These are phyloP conservation scores for Aspergillus brasiliensis DNA, from an alignment of 2,329 filamentous ascomycete species.

Conservation along the genomic window DNA sequence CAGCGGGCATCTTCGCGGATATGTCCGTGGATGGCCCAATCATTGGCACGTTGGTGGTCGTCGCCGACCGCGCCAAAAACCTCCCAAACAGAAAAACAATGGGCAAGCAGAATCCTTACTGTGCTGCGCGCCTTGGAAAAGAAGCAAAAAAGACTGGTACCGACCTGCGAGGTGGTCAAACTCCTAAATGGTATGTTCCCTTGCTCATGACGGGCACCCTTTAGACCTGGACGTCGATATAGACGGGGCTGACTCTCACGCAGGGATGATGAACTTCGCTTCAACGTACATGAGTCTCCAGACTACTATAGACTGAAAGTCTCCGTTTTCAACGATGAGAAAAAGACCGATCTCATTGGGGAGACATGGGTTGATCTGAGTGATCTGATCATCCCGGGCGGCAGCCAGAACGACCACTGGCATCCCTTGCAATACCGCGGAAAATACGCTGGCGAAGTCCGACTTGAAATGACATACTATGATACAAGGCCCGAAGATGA, in stretches of 20 bases:
- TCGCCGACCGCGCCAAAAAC: conserved; percentile 95
- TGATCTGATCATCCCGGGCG: conserved; percentile 77
- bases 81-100: conserved; percentile 95
- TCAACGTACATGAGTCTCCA: conserved; percentile 91
- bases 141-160: conserved; percentile 97
- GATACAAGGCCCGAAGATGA: conserved; percentile 86
- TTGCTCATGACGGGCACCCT: not conserved
- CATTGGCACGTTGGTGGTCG: conserved; percentile 88
- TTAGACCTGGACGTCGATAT: not conserved
- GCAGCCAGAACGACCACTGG: conserved; percentile 94
- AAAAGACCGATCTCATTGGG: conserved; percentile 94
- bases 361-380: conserved; percentile 87
- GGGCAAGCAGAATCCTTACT: conserved; percentile 98
- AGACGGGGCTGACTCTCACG: conserved; percentile 14
- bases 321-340: conserved; percentile 97
- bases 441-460: conserved; percentile 93
- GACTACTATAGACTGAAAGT: conserved; percentile 96
- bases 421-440: conserved; percentile 83
- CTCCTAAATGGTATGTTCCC: conserved; percentile 78
- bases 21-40: conserved; percentile 90
- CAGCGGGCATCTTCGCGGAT: conserved; percentile 90
- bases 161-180: conserved; percentile 91
- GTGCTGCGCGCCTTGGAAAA: conserved; percentile 88
- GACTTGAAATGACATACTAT: conserved; percentile 95
- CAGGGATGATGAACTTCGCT: conserved; percentile 97